phyloP scores from a whole-genome alignment of 345 rosid genomes.

The Lepidium aucheri region DNA sequence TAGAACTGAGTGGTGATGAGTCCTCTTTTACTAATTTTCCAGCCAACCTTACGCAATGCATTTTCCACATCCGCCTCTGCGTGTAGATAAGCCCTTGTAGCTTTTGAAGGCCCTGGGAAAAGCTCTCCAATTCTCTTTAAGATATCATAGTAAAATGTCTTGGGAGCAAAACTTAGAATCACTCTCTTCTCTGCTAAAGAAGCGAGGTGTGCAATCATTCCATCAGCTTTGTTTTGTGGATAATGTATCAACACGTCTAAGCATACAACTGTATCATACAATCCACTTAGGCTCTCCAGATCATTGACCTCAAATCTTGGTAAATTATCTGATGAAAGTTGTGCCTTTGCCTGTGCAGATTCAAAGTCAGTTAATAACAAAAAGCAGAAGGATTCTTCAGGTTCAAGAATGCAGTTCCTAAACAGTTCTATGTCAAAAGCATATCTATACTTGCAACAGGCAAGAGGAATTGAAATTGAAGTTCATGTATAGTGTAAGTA shows the following conservation, averaged over 20 bases:
- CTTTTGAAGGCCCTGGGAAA: conserved; percentile 97
- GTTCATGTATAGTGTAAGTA: background rate
- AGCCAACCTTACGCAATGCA: conserved; percentile 74
- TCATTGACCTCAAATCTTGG: conserved; percentile 83
- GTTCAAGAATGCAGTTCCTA: background rate
- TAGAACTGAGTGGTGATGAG: conserved; percentile 69
- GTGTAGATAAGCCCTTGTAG: conserved; percentile 86
- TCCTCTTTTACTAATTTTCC: conserved; percentile 85
- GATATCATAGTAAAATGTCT: conserved; percentile 73
- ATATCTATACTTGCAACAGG: background rate
- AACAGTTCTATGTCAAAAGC: background rate
- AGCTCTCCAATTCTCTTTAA: conserved; percentile 84
- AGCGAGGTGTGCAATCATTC: conserved; percentile 90
- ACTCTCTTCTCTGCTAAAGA: conserved; percentile 78
- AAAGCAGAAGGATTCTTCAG: background rate
- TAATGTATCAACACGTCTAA: conserved; percentile 90
- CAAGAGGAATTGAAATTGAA: background rate
- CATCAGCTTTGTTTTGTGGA: conserved; percentile 87
- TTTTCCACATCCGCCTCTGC: conserved; percentile 85
- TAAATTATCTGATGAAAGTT: conserved; percentile 32
- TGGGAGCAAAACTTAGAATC: conserved; percentile 86
- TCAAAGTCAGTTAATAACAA: background rate
- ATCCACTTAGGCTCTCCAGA: conserved; percentile 73
- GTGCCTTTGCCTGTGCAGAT: conserved; percentile 59
- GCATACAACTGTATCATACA: conserved; percentile 75